Evolutionary conservation across 345 rosid species (phyloP).

Genomic region (Boechera retrofracta): DNA sequence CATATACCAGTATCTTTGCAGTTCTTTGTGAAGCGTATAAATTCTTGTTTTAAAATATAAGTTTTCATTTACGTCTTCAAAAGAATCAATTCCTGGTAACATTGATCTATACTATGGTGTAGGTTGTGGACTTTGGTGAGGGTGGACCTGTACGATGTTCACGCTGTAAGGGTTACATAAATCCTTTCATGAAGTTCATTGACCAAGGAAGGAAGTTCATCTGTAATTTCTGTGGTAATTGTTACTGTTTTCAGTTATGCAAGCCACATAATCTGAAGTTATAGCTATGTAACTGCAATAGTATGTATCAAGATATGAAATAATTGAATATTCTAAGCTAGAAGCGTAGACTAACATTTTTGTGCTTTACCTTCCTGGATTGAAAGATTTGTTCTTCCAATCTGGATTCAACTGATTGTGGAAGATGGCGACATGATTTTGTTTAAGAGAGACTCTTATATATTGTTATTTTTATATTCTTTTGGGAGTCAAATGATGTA

Average conservation of each 20-base stretch:
- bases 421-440: constrained; percentile 16
- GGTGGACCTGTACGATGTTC: constrained; percentile 91
- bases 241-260: constrained; percentile 35
- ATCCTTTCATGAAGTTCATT: constrained; percentile 90
- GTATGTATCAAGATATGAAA: constrained; percentile 10
- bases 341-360: constrained; percentile 25
- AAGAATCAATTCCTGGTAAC: constrained; percentile 22
- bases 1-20: constrained; percentile 10
- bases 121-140: constrained; percentile 97
- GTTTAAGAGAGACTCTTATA: constrained; percentile 19
- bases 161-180: constrained; percentile 93
- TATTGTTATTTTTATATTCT: constrained; percentile 5
- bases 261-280: constrained; percentile 6
- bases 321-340: constrained; percentile 19
- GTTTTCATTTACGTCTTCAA: constrained; percentile 11
- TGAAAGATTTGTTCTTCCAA: neutral
- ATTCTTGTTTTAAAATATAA: constrained; percentile 12
- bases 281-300: constrained; percentile 12
- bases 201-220: constrained; percentile 90
- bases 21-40: constrained; percentile 24
- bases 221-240: constrained; percentile 83
- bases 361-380: constrained; percentile 25
- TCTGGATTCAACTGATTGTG: constrained; percentile 17
- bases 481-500: constrained; percentile 6
- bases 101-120: constrained; percentile 35